phyloP scores from a whole-genome alignment of 768 basidiomycete genomes.

The Serendipita sp. region DNA sequence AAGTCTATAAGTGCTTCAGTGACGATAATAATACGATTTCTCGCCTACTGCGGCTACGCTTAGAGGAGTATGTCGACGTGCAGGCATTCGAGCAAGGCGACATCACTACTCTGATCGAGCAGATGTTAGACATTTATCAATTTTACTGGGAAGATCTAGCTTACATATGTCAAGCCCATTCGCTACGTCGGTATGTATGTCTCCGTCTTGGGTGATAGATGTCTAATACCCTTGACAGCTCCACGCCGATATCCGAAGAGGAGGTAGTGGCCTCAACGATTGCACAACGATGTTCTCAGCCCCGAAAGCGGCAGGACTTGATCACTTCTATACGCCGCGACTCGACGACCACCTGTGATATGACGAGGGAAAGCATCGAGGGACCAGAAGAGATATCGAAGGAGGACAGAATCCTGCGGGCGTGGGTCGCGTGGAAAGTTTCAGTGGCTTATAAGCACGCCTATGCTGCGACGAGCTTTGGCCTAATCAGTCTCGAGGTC shows the following conservation, averaged over 20 bases:
- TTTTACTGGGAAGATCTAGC: conserved; percentile 47
- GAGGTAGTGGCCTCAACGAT: conserved; percentile 65
- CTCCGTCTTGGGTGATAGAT: not conserved
- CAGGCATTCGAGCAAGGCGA: not conserved
- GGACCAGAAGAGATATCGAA: conserved; percentile 29
- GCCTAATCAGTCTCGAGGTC: conserved; percentile 40
- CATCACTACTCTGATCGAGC: not conserved
- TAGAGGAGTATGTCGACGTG: conserved; percentile 5
- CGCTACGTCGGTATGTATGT: conserved; percentile 11
- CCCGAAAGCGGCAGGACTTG: conserved; percentile 22
- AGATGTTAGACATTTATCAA: conserved; percentile 22
- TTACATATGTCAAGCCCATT: conserved; percentile 48
- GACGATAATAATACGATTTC: not conserved
- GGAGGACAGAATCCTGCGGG: conserved; percentile 27
- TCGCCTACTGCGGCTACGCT: not conserved
- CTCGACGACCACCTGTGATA: conserved; percentile 34
- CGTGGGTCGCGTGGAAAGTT: conserved; percentile 42
- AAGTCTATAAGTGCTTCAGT: not conserved
- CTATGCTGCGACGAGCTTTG: conserved; percentile 47
- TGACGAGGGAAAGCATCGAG: conserved; percentile 31
- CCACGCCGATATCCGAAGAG: conserved; percentile 45
- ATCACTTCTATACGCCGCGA: conserved; percentile 41
- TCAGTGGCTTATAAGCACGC: conserved; percentile 18
- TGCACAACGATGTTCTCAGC: conserved; percentile 48
- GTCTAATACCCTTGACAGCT: conserved; percentile 42